These are phyloP conservation scores for Picochlorum sp. DNA, from an alignment of 139 green algal species.

Conservation along the genomic window DNA sequence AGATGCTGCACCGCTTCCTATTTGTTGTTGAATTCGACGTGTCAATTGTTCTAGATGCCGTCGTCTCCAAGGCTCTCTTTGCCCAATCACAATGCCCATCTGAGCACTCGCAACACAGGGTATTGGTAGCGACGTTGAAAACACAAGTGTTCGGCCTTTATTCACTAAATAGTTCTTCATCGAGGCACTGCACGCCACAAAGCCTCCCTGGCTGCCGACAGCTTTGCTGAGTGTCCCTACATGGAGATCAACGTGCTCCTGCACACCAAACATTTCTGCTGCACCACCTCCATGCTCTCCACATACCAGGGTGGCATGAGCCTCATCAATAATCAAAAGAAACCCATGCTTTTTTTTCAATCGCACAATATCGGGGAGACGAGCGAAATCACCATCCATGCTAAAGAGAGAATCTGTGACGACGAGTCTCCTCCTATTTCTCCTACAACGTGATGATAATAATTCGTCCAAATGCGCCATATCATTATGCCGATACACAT, in stretches of 20 bases:
- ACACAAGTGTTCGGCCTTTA: constrained; percentile 58
- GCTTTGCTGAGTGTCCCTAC: constrained; percentile 95
- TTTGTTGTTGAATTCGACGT: constrained; percentile 18
- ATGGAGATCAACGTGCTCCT: constrained; percentile 69
- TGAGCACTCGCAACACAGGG: constrained; percentile 67
- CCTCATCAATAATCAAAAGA: constrained; percentile 85
- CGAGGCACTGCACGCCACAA: constrained; percentile 57
- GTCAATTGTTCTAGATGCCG: constrained; percentile 43
- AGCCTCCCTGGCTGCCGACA: constrained; percentile 74
- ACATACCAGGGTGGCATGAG: constrained; percentile 88
- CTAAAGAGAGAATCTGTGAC: constrained; percentile 87
- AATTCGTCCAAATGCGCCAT: constrained; percentile 69
- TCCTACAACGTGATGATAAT: constrained; percentile 27
- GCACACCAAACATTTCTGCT: constrained; percentile 41
- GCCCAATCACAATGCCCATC: constrained; percentile 50
- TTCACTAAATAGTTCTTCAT: constrained; percentile 65
- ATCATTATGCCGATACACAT: constrained; percentile 85
- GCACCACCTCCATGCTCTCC: constrained; percentile 63
- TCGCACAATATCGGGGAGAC: constrained; percentile 56
- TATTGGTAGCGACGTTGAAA: constrained; percentile 73
- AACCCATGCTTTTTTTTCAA: constrained; percentile 68
- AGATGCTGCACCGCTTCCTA: constrained; percentile 24
- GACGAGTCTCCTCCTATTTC: constrained; percentile 48
- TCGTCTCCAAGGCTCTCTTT: constrained; percentile 65
- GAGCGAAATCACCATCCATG: constrained; percentile 92